phyloP scores from a whole-genome alignment of 2,329 filamentous ascomycete genomes.

The Cordyceps cateniannulata region DNA sequence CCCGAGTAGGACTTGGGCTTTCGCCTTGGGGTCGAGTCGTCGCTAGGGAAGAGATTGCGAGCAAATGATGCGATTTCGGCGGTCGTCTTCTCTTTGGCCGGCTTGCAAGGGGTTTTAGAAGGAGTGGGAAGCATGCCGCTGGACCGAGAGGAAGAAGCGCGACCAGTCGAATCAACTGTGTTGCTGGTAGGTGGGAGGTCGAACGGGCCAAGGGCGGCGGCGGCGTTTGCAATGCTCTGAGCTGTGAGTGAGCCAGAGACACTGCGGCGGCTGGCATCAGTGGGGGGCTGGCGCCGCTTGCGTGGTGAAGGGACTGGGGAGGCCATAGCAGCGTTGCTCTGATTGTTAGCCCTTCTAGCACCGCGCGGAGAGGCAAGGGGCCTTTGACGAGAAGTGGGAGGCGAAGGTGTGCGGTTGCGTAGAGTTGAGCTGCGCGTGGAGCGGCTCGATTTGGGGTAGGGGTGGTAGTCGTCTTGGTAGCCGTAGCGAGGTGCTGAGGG shows the following conservation, averaged over 20 bases:
- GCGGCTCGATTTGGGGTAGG: constrained; percentile 62
- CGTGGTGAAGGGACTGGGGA: constrained; percentile 41
- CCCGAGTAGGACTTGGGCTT: constrained; percentile 48
- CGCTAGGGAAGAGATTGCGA: constrained; percentile 55
- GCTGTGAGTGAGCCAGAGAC: constrained; percentile 39
- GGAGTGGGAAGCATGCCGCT: constrained; percentile 66
- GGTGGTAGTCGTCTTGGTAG: constrained; percentile 62
- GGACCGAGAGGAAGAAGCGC: constrained; percentile 17
- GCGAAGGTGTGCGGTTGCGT: constrained; percentile 52
- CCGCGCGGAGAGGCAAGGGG: constrained; percentile 27
- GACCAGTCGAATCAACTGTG: constrained; percentile 19
- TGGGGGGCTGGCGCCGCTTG: constrained; percentile 43
- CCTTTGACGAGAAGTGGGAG: constrained; percentile 31
- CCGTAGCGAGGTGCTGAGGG: constrained; percentile 65
- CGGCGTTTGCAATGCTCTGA: constrained; percentile 36
- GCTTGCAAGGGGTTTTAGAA: constrained; percentile 68
- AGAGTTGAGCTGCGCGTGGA: constrained; percentile 51
- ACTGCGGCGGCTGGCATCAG: constrained; percentile 39
- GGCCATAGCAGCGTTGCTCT: constrained; percentile 26
- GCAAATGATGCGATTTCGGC: constrained; percentile 49
- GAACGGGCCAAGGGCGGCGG: constrained; percentile 33
- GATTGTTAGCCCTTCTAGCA: constrained; percentile 25
- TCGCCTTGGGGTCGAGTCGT: constrained; percentile 52
- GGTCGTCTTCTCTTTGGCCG: constrained; percentile 42
- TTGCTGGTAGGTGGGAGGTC: constrained; percentile 21